Evolutionary conservation across 495 filamentous ascomycete genomes (phyloP).

Genomic region (Penicillium soppii): DNA sequence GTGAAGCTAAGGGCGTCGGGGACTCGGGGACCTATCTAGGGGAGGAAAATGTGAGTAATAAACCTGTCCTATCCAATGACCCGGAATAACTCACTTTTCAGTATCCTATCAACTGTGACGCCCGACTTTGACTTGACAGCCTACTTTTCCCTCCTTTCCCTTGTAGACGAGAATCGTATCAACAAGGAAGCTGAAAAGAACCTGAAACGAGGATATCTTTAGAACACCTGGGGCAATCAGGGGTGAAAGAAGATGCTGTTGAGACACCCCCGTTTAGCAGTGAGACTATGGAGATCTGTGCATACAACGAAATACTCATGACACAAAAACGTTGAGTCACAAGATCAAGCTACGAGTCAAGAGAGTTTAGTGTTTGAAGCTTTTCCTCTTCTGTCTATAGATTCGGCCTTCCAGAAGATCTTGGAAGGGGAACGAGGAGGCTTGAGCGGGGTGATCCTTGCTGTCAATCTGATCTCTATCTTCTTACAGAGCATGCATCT

Average conservation of each 20-base stretch:
- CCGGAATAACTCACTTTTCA: no score
- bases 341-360: conserved; percentile 1
- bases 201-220: conserved; percentile 13
- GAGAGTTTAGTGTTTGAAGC: neutral
- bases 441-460: conserved; percentile 8
- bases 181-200: conserved; percentile 1
- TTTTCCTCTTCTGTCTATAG: neutral
- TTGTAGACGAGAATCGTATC: conserved; percentile 3
- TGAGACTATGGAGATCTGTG: conserved; percentile 10
- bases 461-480: conserved; percentile 10
- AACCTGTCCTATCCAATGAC: neutral
- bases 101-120: no score
- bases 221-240: conserved; percentile 9
- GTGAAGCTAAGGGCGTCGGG: neutral
- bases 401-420: conserved; percentile 11
- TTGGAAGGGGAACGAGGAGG: neutral
- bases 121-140: no score
- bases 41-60: neutral
- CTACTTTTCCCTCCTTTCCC: neutral
- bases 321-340: conserved; percentile 8
- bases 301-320: neutral
- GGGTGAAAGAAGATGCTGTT: neutral
- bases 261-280: conserved; percentile 10
- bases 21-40: neutral
- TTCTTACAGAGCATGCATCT: neutral